phyloP scores from a whole-genome alignment of 441 rosid species.

The Adansonia gregorii region DNA sequence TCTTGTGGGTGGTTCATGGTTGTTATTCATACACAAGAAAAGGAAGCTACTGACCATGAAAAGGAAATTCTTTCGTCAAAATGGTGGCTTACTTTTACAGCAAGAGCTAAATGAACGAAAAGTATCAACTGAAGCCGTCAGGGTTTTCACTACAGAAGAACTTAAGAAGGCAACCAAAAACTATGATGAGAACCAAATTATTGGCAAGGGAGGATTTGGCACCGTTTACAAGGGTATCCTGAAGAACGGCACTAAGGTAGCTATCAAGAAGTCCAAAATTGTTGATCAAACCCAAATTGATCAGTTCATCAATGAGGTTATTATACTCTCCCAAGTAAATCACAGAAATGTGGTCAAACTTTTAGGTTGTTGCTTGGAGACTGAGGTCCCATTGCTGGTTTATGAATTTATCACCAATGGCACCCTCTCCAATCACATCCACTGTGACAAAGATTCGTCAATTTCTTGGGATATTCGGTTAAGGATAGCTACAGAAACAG shows the following conservation, averaged over 20 bases:
- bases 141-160: conserved; percentile 35
- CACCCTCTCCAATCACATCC: conserved; percentile 42
- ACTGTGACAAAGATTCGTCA: background rate
- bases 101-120: conserved; percentile 8
- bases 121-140: conserved; percentile 22
- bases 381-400: conserved; percentile 38
- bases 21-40: background rate
- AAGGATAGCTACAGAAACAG: conserved; percentile 23
- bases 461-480: conserved; percentile 37
- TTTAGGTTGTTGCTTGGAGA: conserved; percentile 51
- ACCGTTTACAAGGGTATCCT: conserved; percentile 44
- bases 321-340: conserved; percentile 44
- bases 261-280: conserved; percentile 43
- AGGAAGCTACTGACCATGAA: conserved; percentile 7
- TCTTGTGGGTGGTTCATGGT: background rate
- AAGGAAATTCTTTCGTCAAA: conserved; percentile 30
- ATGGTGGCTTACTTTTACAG: conserved; percentile 33
- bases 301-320: conserved; percentile 45
- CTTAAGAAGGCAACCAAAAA: conserved; percentile 32
- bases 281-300: conserved; percentile 36
- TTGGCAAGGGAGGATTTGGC: conserved; percentile 42
- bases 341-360: conserved; percentile 48
- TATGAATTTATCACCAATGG: conserved; percentile 48
- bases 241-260: conserved; percentile 26
- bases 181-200: conserved; percentile 32